phyloP scores from a whole-genome alignment of 352 stramenopile genomes.

The Globisporangium mamillatum region DNA sequence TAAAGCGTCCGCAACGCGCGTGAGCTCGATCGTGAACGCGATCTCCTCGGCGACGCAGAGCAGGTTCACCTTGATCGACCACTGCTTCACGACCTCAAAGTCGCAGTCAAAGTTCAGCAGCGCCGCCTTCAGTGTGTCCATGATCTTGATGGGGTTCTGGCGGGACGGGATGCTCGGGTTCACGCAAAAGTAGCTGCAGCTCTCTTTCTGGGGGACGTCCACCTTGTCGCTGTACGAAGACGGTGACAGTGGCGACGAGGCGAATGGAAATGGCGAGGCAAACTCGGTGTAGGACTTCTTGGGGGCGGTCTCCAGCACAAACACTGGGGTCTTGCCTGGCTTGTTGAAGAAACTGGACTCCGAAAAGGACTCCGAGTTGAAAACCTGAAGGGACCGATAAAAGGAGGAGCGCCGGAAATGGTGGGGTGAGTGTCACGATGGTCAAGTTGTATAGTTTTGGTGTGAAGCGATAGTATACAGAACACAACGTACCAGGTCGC shows the following conservation, averaged over 20 bases:
- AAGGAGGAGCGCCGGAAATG: not conserved
- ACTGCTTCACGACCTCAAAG: slow-evolving; percentile 31
- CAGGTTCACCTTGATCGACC: slow-evolving; percentile 47
- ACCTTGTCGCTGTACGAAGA: slow-evolving; percentile 32
- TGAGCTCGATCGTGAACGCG: slow-evolving; percentile 51
- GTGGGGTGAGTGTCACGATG: not conserved
- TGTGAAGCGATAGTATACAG: not conserved
- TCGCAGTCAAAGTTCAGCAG: slow-evolving; percentile 39
- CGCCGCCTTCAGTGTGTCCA: slow-evolving; percentile 40
- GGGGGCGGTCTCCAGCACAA: slow-evolving; percentile 17
- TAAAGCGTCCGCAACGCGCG: slow-evolving; percentile 25
- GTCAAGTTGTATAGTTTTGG: not conserved
- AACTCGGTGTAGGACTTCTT: slow-evolving; percentile 2
- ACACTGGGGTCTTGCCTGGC: slow-evolving; percentile 18
- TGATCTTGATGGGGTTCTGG: slow-evolving; percentile 40
- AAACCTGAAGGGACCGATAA: slow-evolving; percentile 6
- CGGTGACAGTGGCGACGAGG: slow-evolving; percentile 45
- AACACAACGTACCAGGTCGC: slow-evolving; percentile 14
- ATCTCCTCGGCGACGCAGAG: slow-evolving; percentile 70
- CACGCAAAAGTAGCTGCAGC: slow-evolving; percentile 41
- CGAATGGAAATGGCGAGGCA: not conserved
- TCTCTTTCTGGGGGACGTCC: slow-evolving; percentile 54
- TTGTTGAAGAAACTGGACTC: slow-evolving; percentile 16
- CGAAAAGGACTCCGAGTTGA: slow-evolving; percentile 16
- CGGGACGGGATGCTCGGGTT: slow-evolving; percentile 55